Base-by-base conservation (phyloP, 1,284 basidiomycete species). In the Ceratobasidium sp. region DNA sequence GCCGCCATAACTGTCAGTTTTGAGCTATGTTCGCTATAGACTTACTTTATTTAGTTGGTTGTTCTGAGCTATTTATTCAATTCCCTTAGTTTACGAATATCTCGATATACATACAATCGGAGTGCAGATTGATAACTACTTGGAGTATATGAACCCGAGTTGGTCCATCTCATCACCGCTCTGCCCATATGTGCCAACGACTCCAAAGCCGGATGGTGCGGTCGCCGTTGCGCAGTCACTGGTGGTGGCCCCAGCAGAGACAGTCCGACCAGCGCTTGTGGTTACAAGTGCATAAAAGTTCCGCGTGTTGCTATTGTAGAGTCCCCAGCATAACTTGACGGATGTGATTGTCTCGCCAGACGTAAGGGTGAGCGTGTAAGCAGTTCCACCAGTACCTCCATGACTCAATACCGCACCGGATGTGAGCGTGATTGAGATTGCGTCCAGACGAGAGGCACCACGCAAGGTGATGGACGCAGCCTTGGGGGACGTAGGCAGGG, bases 311-410 rank as follows among this genome's bases (percentile, higher is more conserved):
- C 72, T 77, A 56, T 78, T 79, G 73, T 80, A 79, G 71, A 78
- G 22, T 7, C 79, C 83, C 27, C 77, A 79, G 77, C 83, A 84
- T 2, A 81, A 77, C 19, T 79, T 78, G 4, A 81, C 78, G 53
- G 77, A 75, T 3, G 76, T 78, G 27, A 83, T 73, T 29, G 67
- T 69, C 73, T 84, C 83, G 19, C 79, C 79, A 6, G 79, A 33
- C 14, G 65, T 74, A 14, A 84, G 76, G 3, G 79, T 79, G 33
- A 84, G 76, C 4, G 82, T 81, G 1, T 72, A 65, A 1, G 82
- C 76, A 7, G 78, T 80, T 24, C 83, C 84, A 7, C 83, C 83
- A n/a, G 80, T 80, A 4, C 84, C 83, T 2, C 84, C 83, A 73
- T 83, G 84, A 1, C 79, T 76, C 15, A 80, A 75, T 4, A 78